Evolutionary conservation across 169 alveolate species (phyloP).

Genomic region (Plasmodium vivax): DNA sequence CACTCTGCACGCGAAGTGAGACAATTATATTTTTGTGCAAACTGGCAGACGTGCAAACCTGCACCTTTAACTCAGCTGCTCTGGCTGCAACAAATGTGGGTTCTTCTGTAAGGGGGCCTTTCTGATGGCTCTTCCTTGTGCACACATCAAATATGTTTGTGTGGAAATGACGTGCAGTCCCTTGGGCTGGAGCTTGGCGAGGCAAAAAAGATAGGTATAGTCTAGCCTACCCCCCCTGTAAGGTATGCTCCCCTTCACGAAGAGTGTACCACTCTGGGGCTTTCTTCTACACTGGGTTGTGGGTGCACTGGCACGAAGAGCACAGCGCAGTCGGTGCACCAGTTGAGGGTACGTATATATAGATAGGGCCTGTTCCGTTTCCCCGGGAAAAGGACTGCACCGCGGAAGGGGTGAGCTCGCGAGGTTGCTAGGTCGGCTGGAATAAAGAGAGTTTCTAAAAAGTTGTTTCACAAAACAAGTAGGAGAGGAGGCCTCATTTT

Average conservation of each 20-base stretch:
- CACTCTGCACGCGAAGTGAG: not conserved
- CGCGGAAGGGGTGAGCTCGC: not conserved
- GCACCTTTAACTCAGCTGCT: conserved; percentile 3
- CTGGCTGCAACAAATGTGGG: not conserved
- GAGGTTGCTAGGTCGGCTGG: not conserved
- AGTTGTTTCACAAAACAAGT: not conserved
- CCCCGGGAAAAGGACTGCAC: not conserved
- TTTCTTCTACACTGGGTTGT: not conserved
- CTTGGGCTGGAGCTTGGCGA: not conserved
- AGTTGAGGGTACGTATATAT: not conserved
- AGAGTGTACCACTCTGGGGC: not conserved
- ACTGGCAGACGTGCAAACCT: not conserved
- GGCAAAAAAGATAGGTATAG: not conserved
- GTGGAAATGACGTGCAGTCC: not conserved
- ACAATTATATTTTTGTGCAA: not conserved
- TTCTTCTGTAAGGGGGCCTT: not conserved
- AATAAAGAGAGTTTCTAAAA: not conserved
- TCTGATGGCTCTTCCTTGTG: not conserved
- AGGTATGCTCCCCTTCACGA: not conserved
- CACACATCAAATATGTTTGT: not conserved
- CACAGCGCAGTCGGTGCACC: not conserved
- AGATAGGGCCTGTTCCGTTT: not conserved
- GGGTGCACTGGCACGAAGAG: not conserved
- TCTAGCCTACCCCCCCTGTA: not conserved
- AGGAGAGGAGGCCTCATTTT: not conserved